A percentile compares a stretch with the other conserved stretches of the same genome.
Conservation (phyloP, 306 rosid genomes). For the Fagus crenata region DNA sequence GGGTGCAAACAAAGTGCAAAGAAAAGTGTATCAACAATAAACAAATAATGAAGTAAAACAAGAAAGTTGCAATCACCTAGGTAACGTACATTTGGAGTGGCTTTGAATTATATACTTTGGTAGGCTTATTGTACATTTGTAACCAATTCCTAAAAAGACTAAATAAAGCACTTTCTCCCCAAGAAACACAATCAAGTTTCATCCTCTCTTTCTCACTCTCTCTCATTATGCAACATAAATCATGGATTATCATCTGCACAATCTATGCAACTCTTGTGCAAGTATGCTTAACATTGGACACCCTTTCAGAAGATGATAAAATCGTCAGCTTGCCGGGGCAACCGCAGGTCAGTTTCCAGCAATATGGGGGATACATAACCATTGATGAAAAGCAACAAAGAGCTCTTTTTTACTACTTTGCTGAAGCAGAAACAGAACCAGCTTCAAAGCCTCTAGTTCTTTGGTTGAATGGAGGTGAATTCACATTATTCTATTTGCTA, state of each 20-base stretch:
- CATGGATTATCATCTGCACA: constrained; percentile 19
- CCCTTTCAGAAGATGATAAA: constrained; percentile 20
- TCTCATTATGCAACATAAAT: constrained; percentile 14
- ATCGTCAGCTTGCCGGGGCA: constrained; percentile 42
- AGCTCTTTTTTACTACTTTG: constrained; percentile 49
- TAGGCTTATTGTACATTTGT: too few species aligned
- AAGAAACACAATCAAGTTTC: background rate
- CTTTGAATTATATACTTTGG: background rate
- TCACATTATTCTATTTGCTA: too few species aligned
- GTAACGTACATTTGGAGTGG: background rate
- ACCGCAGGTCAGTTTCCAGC: constrained; percentile 43
- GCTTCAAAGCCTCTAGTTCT: constrained; percentile 52
- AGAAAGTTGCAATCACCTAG: background rate
- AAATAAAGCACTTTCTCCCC: background rate
- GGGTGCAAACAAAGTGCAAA: too few species aligned
- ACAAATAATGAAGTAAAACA: background rate
- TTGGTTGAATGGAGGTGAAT: constrained; percentile 68
- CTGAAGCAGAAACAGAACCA: constrained; percentile 40
- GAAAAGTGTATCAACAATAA: too few species aligned
- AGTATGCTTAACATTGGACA: constrained; percentile 1
- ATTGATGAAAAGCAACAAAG: constrained; percentile 36
- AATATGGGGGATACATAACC: constrained; percentile 39
- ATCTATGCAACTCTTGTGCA: constrained; percentile 22
- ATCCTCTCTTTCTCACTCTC: background rate
- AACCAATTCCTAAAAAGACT: background rate